Conservation (phyloP, 1,284 basidiomycete genomes). For the Farysia itapuensis region DNA sequence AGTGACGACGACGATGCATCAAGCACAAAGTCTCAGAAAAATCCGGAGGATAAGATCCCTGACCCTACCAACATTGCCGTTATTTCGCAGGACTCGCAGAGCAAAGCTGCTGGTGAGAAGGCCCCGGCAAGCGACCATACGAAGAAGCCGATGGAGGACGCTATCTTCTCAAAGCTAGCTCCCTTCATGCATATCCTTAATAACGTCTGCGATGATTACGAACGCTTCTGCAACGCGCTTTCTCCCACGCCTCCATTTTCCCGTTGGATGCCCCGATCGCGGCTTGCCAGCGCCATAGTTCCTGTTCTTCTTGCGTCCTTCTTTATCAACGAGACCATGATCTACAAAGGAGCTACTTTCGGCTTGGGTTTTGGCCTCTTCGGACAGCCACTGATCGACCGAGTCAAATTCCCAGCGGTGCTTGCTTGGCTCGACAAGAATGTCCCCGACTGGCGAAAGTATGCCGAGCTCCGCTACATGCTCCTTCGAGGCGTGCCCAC, state of each 20-base stretch:
- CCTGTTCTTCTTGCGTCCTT: slow-evolving; percentile 61
- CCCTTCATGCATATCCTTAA: slow-evolving; percentile 66
- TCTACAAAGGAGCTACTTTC: slow-evolving; percentile 63
- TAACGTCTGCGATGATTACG: slow-evolving; percentile 57
- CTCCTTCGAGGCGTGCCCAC: slow-evolving; percentile 66
- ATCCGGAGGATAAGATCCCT: slow-evolving; percentile 48
- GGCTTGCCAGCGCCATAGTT: slow-evolving; percentile 57
- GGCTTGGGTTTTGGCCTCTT: slow-evolving; percentile 65
- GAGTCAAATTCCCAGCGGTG: slow-evolving; percentile 45
- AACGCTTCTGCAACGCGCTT: slow-evolving; percentile 61
- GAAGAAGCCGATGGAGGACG: slow-evolving; percentile 51
- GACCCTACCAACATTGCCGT: slow-evolving; percentile 59
- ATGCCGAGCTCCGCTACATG: slow-evolving; percentile 51
- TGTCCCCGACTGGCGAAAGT: slow-evolving; percentile 64
- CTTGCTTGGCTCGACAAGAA: slow-evolving; percentile 62
- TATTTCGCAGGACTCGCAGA: slow-evolving; percentile 54
- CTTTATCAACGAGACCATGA: slow-evolving; percentile 62
- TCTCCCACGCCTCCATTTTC: slow-evolving; percentile 61
- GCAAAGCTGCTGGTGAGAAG: slow-evolving; percentile 57
- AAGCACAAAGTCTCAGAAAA: slow-evolving; percentile 13
- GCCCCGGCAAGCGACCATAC: slow-evolving; percentile 55
- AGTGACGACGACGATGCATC: slow-evolving; percentile 14
- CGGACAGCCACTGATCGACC: slow-evolving; percentile 64
- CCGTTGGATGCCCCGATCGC: slow-evolving; percentile 49
- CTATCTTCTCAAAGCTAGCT: slow-evolving; percentile 58